Evolutionary conservation across 1,139 yeast genomes (phyloP).

Genomic region (Lipomyces yarrowii): DNA sequence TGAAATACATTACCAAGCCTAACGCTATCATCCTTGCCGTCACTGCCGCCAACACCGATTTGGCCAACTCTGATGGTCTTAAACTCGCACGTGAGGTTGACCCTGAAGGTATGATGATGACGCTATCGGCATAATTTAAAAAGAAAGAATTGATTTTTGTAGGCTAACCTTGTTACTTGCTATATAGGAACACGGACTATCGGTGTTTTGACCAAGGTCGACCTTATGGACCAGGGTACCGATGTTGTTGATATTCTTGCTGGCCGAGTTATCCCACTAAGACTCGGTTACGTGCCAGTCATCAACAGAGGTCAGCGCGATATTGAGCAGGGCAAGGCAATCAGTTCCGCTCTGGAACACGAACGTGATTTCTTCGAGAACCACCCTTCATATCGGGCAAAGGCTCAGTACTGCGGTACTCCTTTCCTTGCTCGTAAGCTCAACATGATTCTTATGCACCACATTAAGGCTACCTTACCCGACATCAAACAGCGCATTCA

Average conservation of each 20-base stretch:
- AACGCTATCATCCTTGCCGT: conserved; percentile 95
- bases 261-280: conserved; percentile 91
- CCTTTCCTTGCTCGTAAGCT: conserved; percentile 93
- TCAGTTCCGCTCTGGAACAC: conserved; percentile 82
- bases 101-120: conserved; percentile 73
- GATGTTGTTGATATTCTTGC: conserved; percentile 96
- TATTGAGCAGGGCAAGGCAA: conserved; percentile 83
- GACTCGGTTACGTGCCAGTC: conserved; percentile 96
- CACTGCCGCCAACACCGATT: conserved; percentile 95
- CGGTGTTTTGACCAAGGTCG: conserved; percentile 96
- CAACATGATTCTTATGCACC: conserved; percentile 86
- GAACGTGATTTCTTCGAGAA: conserved; percentile 82
- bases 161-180: background rate
- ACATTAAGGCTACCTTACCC: conserved; percentile 92
- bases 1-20: conserved; percentile 92
- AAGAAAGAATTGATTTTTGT: too few species aligned
- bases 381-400: conserved; percentile 93
- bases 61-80: conserved; percentile 96
- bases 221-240: conserved; percentile 98
- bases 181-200: conserved; percentile 67
- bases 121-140: too few species aligned
- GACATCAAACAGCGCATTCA: conserved; percentile 93
- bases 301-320: conserved; percentile 98
- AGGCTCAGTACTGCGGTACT: conserved; percentile 93
- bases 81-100: conserved; percentile 97